phyloP scores from a whole-genome alignment of 2,329 filamentous ascomycete species.

The Colletotrichum sp. region DNA sequence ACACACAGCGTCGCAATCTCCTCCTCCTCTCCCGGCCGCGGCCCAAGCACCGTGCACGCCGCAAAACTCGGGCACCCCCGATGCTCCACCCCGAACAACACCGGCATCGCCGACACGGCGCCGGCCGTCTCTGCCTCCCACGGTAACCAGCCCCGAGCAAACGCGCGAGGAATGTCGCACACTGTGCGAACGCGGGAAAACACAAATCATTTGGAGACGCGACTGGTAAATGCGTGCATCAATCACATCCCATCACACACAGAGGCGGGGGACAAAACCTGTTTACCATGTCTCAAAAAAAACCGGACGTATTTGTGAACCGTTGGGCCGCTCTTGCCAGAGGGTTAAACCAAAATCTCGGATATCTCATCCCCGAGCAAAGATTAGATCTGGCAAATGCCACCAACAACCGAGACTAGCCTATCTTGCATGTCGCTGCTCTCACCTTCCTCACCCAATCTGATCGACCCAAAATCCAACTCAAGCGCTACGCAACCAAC shows the following conservation, averaged over 20 bases:
- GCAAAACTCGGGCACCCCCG: background rate
- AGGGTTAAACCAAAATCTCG: background rate
- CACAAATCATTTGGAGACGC: background rate
- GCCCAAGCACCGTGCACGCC: background rate
- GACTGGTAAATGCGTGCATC: background rate
- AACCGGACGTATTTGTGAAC: background rate
- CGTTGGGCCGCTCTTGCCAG: background rate
- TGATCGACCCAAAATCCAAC: background rate
- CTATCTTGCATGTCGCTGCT: conserved; percentile 1
- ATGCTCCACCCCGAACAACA: background rate
- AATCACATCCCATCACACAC: background rate
- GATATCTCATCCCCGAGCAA: background rate
- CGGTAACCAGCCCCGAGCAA: background rate
- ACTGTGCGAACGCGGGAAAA: background rate
- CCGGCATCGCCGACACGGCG: background rate
- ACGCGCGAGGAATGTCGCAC: background rate
- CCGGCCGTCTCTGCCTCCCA: background rate
- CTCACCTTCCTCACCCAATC: background rate
- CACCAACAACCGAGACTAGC: conserved; percentile 11
- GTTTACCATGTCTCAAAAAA: background rate
- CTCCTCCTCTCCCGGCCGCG: background rate
- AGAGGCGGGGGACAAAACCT: background rate
- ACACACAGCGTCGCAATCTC: background rate
- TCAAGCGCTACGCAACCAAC: background rate
- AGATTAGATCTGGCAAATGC: background rate